Evolutionary conservation across 768 basidiomycete species (phyloP).

Genomic region (Leccinum barrowsii): DNA sequence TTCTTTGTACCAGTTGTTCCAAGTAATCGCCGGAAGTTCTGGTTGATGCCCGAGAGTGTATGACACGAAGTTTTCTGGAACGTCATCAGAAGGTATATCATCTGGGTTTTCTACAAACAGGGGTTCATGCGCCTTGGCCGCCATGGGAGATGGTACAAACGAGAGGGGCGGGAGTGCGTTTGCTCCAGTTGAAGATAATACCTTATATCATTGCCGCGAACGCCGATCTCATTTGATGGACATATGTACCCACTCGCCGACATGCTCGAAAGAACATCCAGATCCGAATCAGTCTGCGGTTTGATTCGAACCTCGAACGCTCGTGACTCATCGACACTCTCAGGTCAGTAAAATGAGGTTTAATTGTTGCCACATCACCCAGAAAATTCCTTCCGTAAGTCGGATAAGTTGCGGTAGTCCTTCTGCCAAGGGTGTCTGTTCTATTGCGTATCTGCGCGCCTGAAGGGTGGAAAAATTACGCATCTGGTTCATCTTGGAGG

Average conservation of each 20-base stretch:
- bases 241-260: neutral
- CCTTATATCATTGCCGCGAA: neutral
- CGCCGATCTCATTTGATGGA: neutral
- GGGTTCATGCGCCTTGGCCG: too few relatives aligned
- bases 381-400: neutral
- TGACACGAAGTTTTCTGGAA: too few relatives aligned
- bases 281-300: neutral
- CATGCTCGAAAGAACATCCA: neutral
- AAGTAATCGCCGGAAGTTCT: too few relatives aligned
- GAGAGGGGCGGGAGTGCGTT: too few relatives aligned
- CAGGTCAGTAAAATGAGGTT: neutral
- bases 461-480: neutral
- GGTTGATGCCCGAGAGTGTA: too few relatives aligned
- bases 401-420: neutral
- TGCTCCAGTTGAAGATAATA: neutral
- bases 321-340: neutral
- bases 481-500: neutral
- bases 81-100: too few relatives aligned
- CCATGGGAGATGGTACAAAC: too few relatives aligned
- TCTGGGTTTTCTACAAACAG: too few relatives aligned
- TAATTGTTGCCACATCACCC: neutral
- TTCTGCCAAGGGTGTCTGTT: neutral
- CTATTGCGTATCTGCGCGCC: neutral
- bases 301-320: neutral
- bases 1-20: too few relatives aligned